Evolutionary conservation across 208 protist species (phyloP), one percentile per base, ranked within the genome.

Genomic region (Trypanosoma theileri): DNA sequence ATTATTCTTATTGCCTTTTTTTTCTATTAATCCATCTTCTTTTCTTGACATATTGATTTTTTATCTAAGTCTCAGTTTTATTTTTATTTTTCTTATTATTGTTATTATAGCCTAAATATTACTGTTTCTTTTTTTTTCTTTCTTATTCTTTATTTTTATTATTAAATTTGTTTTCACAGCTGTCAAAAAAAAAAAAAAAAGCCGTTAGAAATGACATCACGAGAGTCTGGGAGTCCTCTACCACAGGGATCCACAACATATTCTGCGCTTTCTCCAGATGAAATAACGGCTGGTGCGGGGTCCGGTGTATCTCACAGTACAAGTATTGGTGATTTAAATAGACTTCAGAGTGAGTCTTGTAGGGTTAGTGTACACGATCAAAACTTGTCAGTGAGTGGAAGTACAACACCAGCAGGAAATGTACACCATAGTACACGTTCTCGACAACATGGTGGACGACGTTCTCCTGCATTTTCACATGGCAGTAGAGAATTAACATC

Each of bases 21-120:
- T 51, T 69, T 44, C 41, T 69, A 19, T 57, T 60, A 42, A 44
- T 61, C 40, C 10, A 60, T 22, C 24, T 21, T n/a, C 41, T 28
- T 6, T 35, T 6, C 28, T 6, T 35, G 28, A 35, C 6, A 35
- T 6, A 35, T 35, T 35, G 28, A 35, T 35, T 1, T 35, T 35
- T 35, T 4, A 7, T 24, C 3, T 56, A n/a, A 17, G 44, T 4
- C 9, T 44, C 61, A 56, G 3, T 66, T 28, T 66, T 46, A 21
- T 9, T 11, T 50, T 54, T 40, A n/a, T 66, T 45, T n/a, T n/a
- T n/a, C n/a, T n/a, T n/a, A n/a, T 59, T 21, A 16, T 0, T 26
- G 69, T 10, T 41, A 19, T 46, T 56, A 13, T n/a, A n/a, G n/a
- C n/a, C n/a, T n/a, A n/a, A n/a, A n/a, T n/a, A n/a, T n/a, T n/a